Evolutionary conservation across 2,329 filamentous ascomycete genomes (phyloP), one percentile per base, ranked within the genome.

Genomic region (Alternaria consortialis): DNA sequence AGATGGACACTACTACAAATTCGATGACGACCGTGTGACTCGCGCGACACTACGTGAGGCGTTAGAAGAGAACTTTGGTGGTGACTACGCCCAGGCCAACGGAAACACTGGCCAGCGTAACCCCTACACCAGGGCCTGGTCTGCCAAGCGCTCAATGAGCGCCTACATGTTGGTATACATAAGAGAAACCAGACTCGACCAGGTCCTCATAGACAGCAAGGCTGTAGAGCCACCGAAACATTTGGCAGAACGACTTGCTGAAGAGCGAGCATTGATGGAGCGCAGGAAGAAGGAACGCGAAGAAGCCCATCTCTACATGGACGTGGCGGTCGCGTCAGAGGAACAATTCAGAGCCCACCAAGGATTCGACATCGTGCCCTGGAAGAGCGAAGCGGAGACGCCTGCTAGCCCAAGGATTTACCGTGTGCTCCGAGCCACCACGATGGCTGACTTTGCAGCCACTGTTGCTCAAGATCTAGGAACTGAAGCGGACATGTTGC

Each of bases 81-180:
- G 95, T 55, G 93, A 97, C 74, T 96, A 93, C 74, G 83, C 85
- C 54, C 81, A 85, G 47, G 77, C 81, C 8, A 88, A 89, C 62
- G 87, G 87, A 7, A 81, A 82, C n/a, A 66, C 80, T 34, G 85
- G 84, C 51, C 84, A 87, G 58, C 83, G 88, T 57, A 90, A 90
- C 69, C 88, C 87, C 2, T 90, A 89, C 71, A 88, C 87, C 9
- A 81, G 87, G 39, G 86, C 86, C 20, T 84, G 87, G 77, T 89
- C 88, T 3, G 85, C 86, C 4, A 90, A 90, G 72, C 83, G 88
- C 47, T 90, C 87, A 2, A 90, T 90, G 85, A 99, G 94, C 77
- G 96, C 95, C 5, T 99, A 99, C 84, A 99, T 99, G 95, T 81
- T 99, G 84, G 96, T 99, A 2, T 99, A 99, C 75, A 93, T 99